Conservation (phyloP, 1,139 yeast species). For the Chernovozyma sophiae-reginae region DNA sequence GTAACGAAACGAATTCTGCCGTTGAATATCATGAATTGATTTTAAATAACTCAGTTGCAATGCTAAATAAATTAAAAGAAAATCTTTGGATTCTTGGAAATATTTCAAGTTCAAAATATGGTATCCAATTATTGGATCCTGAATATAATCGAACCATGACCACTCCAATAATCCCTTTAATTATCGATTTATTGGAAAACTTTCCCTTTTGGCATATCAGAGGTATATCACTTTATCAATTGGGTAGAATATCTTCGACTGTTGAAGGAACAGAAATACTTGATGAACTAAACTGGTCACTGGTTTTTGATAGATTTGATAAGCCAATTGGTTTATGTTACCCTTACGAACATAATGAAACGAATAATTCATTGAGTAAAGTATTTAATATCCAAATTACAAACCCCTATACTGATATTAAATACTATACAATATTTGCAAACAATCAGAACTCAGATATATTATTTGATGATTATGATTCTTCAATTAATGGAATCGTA, state of each 20-base stretch:
- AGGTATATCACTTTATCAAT: conserved; percentile 72
- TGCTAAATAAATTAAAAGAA: conserved; percentile 50
- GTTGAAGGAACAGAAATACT: conserved; percentile 81
- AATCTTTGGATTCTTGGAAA: conserved; percentile 87
- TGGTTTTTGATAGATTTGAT: conserved; percentile 51
- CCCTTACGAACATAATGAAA: conserved; percentile 30
- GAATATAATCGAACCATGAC: conserved; percentile 43
- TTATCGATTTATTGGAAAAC: conserved; percentile 34
- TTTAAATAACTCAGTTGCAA: conserved; percentile 3
- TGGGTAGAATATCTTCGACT: conserved; percentile 73
- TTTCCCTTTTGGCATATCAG: conserved; percentile 62
- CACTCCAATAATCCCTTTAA: conserved; percentile 49
- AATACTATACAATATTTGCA: conserved; percentile 26
- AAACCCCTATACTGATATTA: conserved; percentile 31
- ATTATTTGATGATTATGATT: conserved; percentile 7
- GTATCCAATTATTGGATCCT: conserved; percentile 64
- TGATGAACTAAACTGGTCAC: conserved; percentile 76
- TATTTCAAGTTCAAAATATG: conserved; percentile 66
- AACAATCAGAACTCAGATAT: conserved; percentile 8
- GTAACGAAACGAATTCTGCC: background rate
- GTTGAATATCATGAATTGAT: background rate
- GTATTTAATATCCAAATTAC: conserved; percentile 22
- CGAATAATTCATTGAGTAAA: conserved; percentile 5
- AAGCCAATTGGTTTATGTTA: conserved; percentile 55
- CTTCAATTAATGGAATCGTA: background rate